These are phyloP conservation scores for Fomitopsis pulvina DNA, from an alignment of 768 basidiomycete genomes.

Conservation along the genomic window DNA sequence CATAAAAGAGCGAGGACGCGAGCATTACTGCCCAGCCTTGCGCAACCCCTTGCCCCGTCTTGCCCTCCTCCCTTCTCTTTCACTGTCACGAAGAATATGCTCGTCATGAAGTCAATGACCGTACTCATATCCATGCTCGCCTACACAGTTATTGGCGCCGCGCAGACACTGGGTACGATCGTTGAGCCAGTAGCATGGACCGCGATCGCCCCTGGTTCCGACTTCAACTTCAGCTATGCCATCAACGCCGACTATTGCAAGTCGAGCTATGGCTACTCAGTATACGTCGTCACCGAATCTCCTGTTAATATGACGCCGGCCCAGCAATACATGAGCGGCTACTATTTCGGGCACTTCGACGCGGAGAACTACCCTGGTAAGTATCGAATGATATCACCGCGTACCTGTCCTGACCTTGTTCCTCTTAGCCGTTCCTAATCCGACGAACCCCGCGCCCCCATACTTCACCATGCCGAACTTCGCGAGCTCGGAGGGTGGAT, in stretches of 20 bases:
- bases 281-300: conserved; percentile 31
- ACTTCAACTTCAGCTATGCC: conserved; percentile 35
- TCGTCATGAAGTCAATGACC: background rate
- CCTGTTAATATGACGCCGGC: conserved; percentile 21
- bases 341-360: conserved; percentile 39
- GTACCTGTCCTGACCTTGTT: background rate
- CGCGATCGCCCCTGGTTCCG: conserved; percentile 31
- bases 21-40: no score
- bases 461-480: conserved; percentile 42
- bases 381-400: background rate
- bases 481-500: conserved; percentile 32
- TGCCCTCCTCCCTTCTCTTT: no score
- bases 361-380: conserved; percentile 37
- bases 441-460: conserved; percentile 31
- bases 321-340: conserved; percentile 29
- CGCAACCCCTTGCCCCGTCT: no score
- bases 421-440: conserved; percentile 33
- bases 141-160: background rate
- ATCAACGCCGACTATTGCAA: conserved; percentile 34
- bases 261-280: conserved; percentile 36
- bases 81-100: no score
- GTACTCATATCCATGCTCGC: background rate
- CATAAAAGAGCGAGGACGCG: no score
- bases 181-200: conserved; percentile 26
- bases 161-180: conserved; percentile 20